Conservation (phyloP, 164 flowering plant genomes). For the Cinnamomum micranthum region DNA sequence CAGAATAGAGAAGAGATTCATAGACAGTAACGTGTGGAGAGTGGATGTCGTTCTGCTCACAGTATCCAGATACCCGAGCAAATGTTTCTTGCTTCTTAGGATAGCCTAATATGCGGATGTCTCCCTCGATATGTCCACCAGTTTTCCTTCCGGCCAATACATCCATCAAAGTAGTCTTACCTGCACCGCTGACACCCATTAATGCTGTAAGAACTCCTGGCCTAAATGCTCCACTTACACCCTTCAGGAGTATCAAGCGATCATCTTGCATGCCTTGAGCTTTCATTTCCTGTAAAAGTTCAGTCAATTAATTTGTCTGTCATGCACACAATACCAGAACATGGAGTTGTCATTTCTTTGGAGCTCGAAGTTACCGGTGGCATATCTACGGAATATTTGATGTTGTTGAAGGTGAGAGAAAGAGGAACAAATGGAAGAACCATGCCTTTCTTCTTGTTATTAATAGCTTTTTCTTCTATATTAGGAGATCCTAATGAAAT, state of each 20-base stretch:
- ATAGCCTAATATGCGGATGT: constrained; percentile 41
- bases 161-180: constrained; percentile 53
- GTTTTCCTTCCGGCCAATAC: constrained; percentile 54
- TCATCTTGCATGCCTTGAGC: constrained; percentile 29
- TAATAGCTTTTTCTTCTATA: background rate
- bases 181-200: constrained; percentile 62
- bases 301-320: too few relatives aligned
- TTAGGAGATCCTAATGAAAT: too few relatives aligned
- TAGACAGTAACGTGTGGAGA: constrained; percentile 44
- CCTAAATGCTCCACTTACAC: constrained; percentile 45
- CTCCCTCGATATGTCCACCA: constrained; percentile 42
- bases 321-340: background rate
- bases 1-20: constrained; percentile 44
- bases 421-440: constrained; percentile 33
- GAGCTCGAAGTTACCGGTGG: constrained; percentile 32
- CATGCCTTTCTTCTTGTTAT: constrained; percentile 33
- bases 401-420: constrained; percentile 30
- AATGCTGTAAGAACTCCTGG: constrained; percentile 56
- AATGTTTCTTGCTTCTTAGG: constrained; percentile 52
- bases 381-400: constrained; percentile 48
- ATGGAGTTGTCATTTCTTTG: background rate
- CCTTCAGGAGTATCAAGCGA: constrained; percentile 32
- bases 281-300: constrained; percentile 34
- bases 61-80: constrained; percentile 49
- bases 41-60: constrained; percentile 54